These are phyloP conservation scores for Suillus tomentosus DNA, from an alignment of 768 basidiomycete genomes.

Conservation along the genomic window DNA sequence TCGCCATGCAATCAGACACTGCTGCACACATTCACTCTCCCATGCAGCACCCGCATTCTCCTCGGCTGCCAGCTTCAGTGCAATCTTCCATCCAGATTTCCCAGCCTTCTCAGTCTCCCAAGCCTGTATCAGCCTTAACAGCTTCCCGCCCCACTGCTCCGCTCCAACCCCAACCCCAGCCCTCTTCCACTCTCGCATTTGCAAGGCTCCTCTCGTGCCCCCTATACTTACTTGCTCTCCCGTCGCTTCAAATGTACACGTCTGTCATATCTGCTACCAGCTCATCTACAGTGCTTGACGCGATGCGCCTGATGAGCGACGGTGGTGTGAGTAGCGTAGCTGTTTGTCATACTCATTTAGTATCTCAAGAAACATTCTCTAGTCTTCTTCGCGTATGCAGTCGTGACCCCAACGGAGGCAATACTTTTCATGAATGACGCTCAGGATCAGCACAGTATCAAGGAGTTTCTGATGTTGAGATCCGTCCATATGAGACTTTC, in stretches of 20 bases:
- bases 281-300: constrained; percentile 66
- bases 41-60: neutral
- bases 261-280: constrained; percentile 66
- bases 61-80: constrained; percentile 7
- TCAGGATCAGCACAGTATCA: constrained; percentile 45
- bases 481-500: constrained; percentile 71
- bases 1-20: constrained; percentile 38
- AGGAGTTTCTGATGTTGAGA: constrained; percentile 52
- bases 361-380: neutral
- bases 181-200: constrained; percentile 39
- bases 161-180: constrained; percentile 10
- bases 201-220: constrained; percentile 53
- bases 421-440: constrained; percentile 67
- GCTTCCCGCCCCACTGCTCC: neutral
- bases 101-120: constrained; percentile 5
- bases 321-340: constrained; percentile 84
- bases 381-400: constrained; percentile 94
- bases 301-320: constrained; percentile 86
- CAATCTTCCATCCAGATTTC: constrained; percentile 9
- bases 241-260: constrained; percentile 62
- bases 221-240: constrained; percentile 57
- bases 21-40: neutral
- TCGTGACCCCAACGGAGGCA: constrained; percentile 61
- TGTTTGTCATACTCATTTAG: constrained; percentile 35
- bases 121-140: constrained; percentile 2